Evolutionary conservation across 2,329 filamentous ascomycete species (phyloP).

Genomic region (Paraconiothyrium sp.): DNA sequence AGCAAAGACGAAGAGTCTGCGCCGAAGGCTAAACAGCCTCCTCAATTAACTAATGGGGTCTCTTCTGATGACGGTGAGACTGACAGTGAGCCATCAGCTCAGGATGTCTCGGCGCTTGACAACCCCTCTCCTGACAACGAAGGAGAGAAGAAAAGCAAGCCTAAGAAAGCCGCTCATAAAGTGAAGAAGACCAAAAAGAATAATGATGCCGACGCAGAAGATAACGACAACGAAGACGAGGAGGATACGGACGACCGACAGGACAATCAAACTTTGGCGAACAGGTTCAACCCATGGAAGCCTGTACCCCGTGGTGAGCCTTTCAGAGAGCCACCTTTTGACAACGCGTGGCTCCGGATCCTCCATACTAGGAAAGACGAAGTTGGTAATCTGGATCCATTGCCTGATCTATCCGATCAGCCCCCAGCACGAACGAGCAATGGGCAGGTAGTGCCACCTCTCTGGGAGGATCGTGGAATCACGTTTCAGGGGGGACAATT

Average conservation of each 20-base stretch:
- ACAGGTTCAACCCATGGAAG: too few species aligned
- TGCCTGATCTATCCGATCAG: neutral
- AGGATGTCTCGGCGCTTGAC: neutral
- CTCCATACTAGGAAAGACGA: neutral
- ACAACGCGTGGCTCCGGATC: neutral
- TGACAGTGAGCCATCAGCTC: neutral
- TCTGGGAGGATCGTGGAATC: slow-evolving; percentile 42
- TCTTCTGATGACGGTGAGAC: neutral
- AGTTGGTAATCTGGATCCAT: neutral
- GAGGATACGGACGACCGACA: neutral
- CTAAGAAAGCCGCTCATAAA: neutral
- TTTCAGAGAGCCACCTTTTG: neutral
- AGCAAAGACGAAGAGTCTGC: neutral
- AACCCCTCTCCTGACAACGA: neutral
- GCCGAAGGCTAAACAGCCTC: neutral
- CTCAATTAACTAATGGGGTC: neutral
- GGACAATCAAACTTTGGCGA: neutral
- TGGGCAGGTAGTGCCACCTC: slow-evolving; percentile 17
- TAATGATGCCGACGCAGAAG: neutral
- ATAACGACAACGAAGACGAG: neutral
- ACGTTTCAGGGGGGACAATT: slow-evolving; percentile 28
- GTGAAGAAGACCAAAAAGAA: neutral
- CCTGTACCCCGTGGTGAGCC: too few species aligned
- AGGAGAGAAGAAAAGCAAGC: neutral
- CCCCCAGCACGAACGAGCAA: neutral